phyloP scores from a whole-genome alignment of 257 asterid genomes.

The Solanum virginianum region DNA sequence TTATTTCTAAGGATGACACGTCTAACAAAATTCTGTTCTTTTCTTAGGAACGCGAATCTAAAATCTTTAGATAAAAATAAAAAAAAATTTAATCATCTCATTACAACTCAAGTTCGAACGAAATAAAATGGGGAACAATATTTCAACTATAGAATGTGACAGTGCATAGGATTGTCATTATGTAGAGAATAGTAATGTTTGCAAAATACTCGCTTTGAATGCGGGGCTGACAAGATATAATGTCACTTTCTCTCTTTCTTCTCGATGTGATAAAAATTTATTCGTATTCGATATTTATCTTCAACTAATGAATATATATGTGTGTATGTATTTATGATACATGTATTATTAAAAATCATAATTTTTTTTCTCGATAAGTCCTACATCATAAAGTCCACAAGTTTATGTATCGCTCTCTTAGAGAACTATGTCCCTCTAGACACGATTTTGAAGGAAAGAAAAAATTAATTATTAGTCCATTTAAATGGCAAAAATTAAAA shows the following conservation, averaged over 20 bases:
- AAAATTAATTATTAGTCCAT: too few species aligned
- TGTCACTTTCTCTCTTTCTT: neutral
- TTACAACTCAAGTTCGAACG: neutral
- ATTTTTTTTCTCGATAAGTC: neutral
- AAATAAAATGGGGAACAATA: neutral
- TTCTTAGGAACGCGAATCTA: neutral
- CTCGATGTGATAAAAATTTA: neutral
- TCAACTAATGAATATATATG: neutral
- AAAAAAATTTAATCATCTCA: neutral
- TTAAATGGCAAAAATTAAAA: too few species aligned
- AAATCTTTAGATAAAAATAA: neutral
- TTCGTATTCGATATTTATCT: neutral
- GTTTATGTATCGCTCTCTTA: too few species aligned
- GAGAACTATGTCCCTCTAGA: too few species aligned
- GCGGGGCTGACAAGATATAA: slow-evolving; percentile 55
- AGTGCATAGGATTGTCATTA: slow-evolving; percentile 11
- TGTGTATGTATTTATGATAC: neutral
- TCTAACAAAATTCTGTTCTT: neutral
- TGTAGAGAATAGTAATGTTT: neutral
- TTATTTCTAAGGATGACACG: fast-evolving
- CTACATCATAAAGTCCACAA: neutral
- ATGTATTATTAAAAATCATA: neutral
- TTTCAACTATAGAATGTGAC: slow-evolving; percentile 5
- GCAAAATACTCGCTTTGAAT: slow-evolving; percentile 65
- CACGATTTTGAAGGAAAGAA: too few species aligned